A percentile compares a stretch with the other conserved stretches of the same genome.
These are phyloP conservation scores for Echites panduratus DNA, from an alignment of 257 asterid genomes.

Conservation along the genomic window DNA sequence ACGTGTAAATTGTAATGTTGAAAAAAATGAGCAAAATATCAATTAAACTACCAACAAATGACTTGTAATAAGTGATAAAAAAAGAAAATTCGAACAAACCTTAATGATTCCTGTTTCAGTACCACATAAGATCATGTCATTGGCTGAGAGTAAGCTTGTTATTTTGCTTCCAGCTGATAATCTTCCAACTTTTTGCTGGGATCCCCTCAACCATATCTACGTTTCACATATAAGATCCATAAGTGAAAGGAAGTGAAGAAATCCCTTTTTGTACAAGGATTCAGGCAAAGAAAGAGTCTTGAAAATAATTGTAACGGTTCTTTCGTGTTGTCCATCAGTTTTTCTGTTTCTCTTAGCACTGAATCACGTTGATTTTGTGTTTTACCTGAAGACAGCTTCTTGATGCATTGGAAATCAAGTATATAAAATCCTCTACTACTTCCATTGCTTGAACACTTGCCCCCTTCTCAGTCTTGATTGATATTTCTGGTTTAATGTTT, in stretches of 20 bases:
- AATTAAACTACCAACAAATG: no score
- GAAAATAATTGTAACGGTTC: background rate
- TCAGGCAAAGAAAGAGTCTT: background rate
- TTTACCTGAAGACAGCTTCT: constrained; percentile 72
- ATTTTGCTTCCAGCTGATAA: constrained; percentile 91
- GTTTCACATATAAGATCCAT: background rate
- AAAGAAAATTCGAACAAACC: constrained; percentile 31
- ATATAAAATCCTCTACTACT: constrained; percentile 89
- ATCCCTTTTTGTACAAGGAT: background rate
- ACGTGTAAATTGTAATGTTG: no score
- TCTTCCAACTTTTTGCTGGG: constrained; percentile 86
- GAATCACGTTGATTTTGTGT: background rate
- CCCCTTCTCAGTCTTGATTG: constrained; percentile 59
- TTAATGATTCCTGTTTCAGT: constrained; percentile 81
- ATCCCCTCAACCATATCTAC: constrained; percentile 74
- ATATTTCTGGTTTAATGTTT: constrained; percentile 48
- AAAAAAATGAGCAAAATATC: no score
- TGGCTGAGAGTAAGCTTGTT: constrained; percentile 78
- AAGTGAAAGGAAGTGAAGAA: background rate
- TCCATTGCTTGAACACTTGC: constrained; percentile 64
- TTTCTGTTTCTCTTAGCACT: background rate
- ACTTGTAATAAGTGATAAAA: no score
- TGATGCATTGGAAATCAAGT: constrained; percentile 60
- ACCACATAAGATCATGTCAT: constrained; percentile 89
- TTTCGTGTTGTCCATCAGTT: background rate